A percentile compares a stretch with the other conserved stretches of the same genome.
Evolutionary conservation across 768 basidiomycete species (phyloP).

Genomic region (Neoboletus brunneissimus): DNA sequence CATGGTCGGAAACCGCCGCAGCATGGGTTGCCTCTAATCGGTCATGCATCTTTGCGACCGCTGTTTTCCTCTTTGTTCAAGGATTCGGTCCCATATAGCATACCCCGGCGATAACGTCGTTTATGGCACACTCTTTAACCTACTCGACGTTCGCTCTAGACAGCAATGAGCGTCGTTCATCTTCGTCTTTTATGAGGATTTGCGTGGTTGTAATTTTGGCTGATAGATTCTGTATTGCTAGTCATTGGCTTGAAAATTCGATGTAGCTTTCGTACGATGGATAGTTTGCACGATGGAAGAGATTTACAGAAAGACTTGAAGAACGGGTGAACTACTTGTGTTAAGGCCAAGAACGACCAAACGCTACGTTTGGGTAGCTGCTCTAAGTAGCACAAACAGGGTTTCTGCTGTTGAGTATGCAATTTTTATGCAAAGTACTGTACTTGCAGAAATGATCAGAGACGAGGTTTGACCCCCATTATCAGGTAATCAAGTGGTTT

Average conservation of each 20-base stretch:
- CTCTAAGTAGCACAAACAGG: too few relatives aligned
- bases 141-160: conserved; percentile 6
- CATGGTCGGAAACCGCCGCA: too few relatives aligned
- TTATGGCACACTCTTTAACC: background rate
- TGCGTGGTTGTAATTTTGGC: conserved; percentile 16
- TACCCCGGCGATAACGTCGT: conserved; percentile 4
- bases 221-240: conserved; percentile 30
- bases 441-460: too few relatives aligned
- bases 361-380: too few relatives aligned
- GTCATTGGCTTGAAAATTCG: background rate
- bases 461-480: too few relatives aligned
- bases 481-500: too few relatives aligned
- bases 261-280: background rate
- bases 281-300: background rate
- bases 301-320: background rate
- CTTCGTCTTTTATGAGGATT: background rate
- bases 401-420: too few relatives aligned
- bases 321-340: background rate
- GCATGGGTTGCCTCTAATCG: background rate
- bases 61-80: background rate
- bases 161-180: conserved; percentile 1
- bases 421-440: too few relatives aligned
- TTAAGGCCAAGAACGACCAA: too few relatives aligned
- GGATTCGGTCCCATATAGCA: background rate
- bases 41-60: background rate